Base-by-base conservation (phyloP, 2,329 filamentous ascomycete genomes). In the Laburnicola sp. region DNA sequence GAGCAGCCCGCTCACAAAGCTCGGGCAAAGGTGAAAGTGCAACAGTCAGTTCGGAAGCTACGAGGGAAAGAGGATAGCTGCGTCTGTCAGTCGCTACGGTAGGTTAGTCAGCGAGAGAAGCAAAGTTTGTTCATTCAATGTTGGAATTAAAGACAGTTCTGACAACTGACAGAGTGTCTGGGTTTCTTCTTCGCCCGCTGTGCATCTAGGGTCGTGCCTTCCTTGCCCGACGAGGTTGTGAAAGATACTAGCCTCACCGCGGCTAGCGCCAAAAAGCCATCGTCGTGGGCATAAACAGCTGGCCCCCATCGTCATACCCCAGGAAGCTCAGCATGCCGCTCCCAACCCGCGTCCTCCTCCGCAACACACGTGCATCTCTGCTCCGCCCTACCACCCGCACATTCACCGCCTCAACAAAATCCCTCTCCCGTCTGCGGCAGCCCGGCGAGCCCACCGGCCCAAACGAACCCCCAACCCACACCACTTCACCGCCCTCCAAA, bases 391-490 rank as follows among this genome's bases (percentile, higher is more conserved):
- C 42, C 16, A 35, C 46, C 48, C 65, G 68, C 54, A 56, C 43
- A 42, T 68, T 73, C 51, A 58, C 51, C 53, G 56, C 60, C 42
- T 63, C 64, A 32, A 45, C 50, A 26, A 46, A 51, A 34, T 53
- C 57, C 48, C 37, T 55, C 52, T 71, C 68, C 34, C 68, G 66
- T 49, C 65, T 63, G 21, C 69, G 63, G 52, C 65, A 70, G 48
- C 67, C 69, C 25, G 68, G 65, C 44, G 67, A 71, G 48, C 69
- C 68, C 34, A 67, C 66, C 3, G 68, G 64, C 50, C 67, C 65
- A 58, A 77, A 68, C 75, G 76, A 63, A 58, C 69, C 68, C 22
- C 65, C 67, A 27, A 47, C 58, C 22, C 66, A 70, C 59, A 67
- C 66, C 45, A 49, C 56, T 35, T 54, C 70, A 50, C 57, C 75